These are phyloP conservation scores for Paulinella micropora DNA, from an alignment of 78 protist species.

Conservation along the genomic window DNA sequence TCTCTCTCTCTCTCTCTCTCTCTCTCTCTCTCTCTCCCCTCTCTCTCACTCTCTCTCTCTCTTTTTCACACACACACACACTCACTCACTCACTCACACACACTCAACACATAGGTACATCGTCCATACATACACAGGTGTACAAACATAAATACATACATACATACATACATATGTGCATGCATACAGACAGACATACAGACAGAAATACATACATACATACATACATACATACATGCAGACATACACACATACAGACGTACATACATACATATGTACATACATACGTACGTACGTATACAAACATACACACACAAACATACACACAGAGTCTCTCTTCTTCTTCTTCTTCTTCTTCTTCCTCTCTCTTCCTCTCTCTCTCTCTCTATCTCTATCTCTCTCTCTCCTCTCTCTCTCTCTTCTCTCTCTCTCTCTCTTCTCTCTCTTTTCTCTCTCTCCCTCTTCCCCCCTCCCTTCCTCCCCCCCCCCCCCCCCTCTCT, in stretches of 20 bases:
- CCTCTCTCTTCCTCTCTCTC: neutral
- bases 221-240: neutral
- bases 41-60: too few species aligned
- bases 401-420: neutral
- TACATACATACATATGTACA: neutral
- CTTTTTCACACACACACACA: too few species aligned
- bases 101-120: too few species aligned
- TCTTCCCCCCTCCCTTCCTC: neutral
- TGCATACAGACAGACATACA: neutral
- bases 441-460: neutral
- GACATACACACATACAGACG: neutral
- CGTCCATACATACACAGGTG: neutral
- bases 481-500: too few species aligned
- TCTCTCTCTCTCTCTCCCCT: too few species aligned
- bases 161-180: neutral
- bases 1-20: too few species aligned
- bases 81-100: too few species aligned
- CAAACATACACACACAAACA: neutral
- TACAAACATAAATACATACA: neutral
- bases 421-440: neutral
- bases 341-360: neutral
- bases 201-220: neutral
- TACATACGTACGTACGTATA: neutral
- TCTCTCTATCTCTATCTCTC: neutral
- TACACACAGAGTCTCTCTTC: neutral